phyloP scores from a whole-genome alignment of 192 early-diverging fungal genomes.

The Kickxella alabastrina region DNA sequence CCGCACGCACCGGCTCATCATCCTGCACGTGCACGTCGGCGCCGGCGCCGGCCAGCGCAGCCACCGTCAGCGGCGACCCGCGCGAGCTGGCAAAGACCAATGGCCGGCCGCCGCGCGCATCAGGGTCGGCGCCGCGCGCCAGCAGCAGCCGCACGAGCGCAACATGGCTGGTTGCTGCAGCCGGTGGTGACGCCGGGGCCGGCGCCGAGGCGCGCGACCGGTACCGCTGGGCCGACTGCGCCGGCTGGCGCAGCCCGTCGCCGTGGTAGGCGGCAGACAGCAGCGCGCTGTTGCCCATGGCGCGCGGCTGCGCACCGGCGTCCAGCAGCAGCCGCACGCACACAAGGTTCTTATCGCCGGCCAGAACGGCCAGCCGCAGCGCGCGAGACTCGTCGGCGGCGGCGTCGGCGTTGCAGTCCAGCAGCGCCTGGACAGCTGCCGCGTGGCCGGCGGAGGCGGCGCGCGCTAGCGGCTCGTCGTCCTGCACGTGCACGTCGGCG shows the following conservation, averaged over 20 bases:
- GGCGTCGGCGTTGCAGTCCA: slow-evolving; percentile 26
- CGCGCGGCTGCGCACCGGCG: slow-evolving; percentile 21
- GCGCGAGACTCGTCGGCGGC: slow-evolving; percentile 24
- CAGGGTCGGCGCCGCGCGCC: slow-evolving; percentile 25
- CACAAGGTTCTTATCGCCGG: slow-evolving; percentile 28
- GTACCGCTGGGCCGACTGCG: neutral
- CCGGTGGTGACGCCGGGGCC: neutral
- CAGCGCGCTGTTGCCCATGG: slow-evolving; percentile 35
- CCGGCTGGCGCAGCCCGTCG: slow-evolving; percentile 21
- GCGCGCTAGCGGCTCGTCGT: slow-evolving; percentile 34
- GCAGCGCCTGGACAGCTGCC: slow-evolving; percentile 11
- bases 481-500: slow-evolving; percentile 14
- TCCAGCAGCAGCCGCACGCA: slow-evolving; percentile 21
- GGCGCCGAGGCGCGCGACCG: slow-evolving; percentile 9
- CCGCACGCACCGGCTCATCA: slow-evolving; percentile 31
- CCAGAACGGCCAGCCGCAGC: slow-evolving; percentile 36
- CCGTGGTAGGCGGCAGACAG: slow-evolving; percentile 43
- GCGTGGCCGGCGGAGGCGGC: slow-evolving; percentile 23
- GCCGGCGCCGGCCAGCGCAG: slow-evolving; percentile 20
- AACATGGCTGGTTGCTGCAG: slow-evolving; percentile 7
- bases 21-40: slow-evolving; percentile 21
- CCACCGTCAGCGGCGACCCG: slow-evolving; percentile 19
- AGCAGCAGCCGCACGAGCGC: slow-evolving; percentile 32
- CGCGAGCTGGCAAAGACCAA: slow-evolving; percentile 27
- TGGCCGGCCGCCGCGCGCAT: slow-evolving; percentile 28